Base-by-base conservation (phyloP, 495 filamentous ascomycete species). In the Delitschia confertaspora region DNA sequence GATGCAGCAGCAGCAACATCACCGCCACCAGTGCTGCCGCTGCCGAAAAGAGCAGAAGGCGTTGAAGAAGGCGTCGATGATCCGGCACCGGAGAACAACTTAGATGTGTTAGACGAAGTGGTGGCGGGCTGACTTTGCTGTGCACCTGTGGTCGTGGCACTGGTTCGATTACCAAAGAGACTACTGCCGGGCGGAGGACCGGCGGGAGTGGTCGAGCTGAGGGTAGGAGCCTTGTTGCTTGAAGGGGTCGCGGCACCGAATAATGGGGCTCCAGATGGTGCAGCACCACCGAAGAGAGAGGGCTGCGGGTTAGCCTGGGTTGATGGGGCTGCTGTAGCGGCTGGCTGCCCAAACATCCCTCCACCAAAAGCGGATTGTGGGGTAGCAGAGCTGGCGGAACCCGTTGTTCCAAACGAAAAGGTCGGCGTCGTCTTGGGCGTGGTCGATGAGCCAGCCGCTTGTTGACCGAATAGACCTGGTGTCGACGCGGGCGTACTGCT, bases 181-280 rank as follows among this genome's bases (percentile, higher is more conserved):
- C 21, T 54, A 26, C 7, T 11, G 27, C 40, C 54, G 6, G 77
- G 77, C 16, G 78, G 78, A 49, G 74, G 74, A 23, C 76, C 76
- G 39, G 76, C 78, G 30, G 78, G 78, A 43, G 78, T 82, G 22
- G 78, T 82, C 1, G 76, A 80, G 20, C 64, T 60, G 26, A 65
- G 64, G n/a, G 62, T 53, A 45, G 76, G 73, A n/a, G 68, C 67
- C 27, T 61, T 61, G 34, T 48, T 61, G 25, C 54, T 14, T 16
- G 58, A 45, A 3, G 58, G 58, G 18, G 60, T 60, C 20, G 53
- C n/a, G n/a, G n/a, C n/a, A n/a, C n/a, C n/a, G n/a, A 38, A 45
- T 19, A 22, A 30, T 9, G 33, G 33, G 26, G n/a, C 8, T 13
- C 31, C 29, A 8, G 27, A 33, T 5, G 29, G 6, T 10, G 24